Conservation (phyloP, 2,329 filamentous ascomycete genomes). For the Colletotrichum theobromicola region DNA sequence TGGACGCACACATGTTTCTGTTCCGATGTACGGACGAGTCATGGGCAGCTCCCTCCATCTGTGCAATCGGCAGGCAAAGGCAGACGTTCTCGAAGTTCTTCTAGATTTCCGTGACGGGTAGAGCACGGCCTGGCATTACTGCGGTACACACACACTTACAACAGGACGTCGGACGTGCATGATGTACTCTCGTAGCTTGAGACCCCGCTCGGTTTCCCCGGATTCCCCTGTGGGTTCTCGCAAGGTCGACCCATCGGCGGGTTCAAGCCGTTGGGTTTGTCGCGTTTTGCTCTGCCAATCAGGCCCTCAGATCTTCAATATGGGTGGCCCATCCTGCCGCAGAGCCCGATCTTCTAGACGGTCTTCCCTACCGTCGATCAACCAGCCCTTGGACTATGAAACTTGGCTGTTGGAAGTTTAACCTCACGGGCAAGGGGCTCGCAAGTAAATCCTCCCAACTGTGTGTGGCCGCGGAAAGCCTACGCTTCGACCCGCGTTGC, state of each 20-base stretch:
- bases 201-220: neutral
- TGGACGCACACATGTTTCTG: neutral
- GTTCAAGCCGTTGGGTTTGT: neutral
- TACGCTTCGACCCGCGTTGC: neutral
- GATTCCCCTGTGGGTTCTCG: slow-evolving; percentile 1
- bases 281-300: neutral
- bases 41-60: neutral
- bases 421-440: neutral
- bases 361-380: slow-evolving; percentile 7
- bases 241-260: slow-evolving; percentile 2
- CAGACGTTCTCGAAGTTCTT: neutral
- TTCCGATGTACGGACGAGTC: slow-evolving; percentile 1
- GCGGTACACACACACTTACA: neutral
- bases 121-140: neutral
- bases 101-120: neutral
- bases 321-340: neutral
- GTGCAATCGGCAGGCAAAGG: neutral
- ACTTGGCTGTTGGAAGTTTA: slow-evolving; percentile 16
- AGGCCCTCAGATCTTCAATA: neutral
- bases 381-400: slow-evolving; percentile 10
- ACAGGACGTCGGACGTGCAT: neutral
- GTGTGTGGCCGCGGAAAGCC: neutral
- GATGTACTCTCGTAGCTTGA: neutral
- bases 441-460: neutral
- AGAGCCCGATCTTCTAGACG: slow-evolving; percentile 4